Evolutionary conservation across 192 early-diverging fungal species (phyloP).

Genomic region (Linnemannia elongata): DNA sequence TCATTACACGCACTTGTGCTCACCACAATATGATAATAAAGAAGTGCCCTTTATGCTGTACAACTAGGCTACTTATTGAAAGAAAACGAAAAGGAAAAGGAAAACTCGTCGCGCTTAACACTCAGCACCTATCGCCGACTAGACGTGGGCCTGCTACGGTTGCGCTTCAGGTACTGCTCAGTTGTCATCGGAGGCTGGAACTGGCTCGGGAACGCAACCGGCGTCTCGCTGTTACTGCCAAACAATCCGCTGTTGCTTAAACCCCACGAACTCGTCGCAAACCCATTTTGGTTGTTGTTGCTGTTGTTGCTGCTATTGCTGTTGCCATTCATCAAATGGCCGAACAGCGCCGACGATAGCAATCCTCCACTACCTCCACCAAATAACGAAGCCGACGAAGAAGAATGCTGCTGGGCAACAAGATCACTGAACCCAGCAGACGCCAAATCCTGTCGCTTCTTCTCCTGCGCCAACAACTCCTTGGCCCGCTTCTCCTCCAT

Average conservation of each 20-base stretch:
- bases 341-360: neutral
- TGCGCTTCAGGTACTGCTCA: conserved; percentile 27
- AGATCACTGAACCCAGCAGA: conserved; percentile 29
- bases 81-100: no score
- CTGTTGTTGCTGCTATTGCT: neutral
- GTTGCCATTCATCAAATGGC: neutral
- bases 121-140: neutral
- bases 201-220: conserved; percentile 16
- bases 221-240: neutral
- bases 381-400: conserved; percentile 3
- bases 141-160: neutral
- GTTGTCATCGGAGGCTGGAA: conserved; percentile 26
- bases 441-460: conserved; percentile 33
- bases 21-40: neutral
- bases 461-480: conserved; percentile 30
- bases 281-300: neutral
- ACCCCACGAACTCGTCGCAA: neutral
- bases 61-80: no score
- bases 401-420: neutral
- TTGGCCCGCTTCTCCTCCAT: conserved; percentile 32
- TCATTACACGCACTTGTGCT: neutral
- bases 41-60: no score
- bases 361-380: neutral
- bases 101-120: no score
- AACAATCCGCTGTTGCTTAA: neutral